Evolutionary conservation across 352 stramenopile genomes (phyloP).

Genomic region (Thalassiosira mediterranea): DNA sequence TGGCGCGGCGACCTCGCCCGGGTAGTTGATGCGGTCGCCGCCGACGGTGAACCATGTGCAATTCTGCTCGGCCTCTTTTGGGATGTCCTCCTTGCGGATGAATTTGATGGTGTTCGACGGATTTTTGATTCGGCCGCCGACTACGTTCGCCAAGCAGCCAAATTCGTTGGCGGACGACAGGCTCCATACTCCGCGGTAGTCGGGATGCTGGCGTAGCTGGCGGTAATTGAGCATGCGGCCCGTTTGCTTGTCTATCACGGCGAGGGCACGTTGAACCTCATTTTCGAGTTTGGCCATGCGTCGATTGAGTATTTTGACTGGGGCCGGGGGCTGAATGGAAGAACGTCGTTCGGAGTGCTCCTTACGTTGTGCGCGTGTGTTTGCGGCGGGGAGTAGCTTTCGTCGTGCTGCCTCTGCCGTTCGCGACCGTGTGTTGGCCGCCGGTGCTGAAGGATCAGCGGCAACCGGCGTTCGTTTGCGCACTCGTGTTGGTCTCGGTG

Average conservation of each 20-base stretch:
- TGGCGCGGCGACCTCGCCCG: constrained; percentile 10
- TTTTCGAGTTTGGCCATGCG: constrained; percentile 1
- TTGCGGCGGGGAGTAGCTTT: neutral
- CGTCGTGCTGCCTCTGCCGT: neutral
- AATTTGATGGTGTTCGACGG: constrained; percentile 57
- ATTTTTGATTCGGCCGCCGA: constrained; percentile 17
- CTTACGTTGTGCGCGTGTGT: neutral
- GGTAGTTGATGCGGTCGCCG: constrained; percentile 22
- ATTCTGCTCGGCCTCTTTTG: constrained; percentile 13
- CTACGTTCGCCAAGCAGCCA: constrained; percentile 33
- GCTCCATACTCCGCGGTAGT: constrained; percentile 26
- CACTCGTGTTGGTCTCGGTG: neutral
- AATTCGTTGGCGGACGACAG: constrained; percentile 46
- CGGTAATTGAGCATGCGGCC: constrained; percentile 45
- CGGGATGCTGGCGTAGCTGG: constrained; percentile 14
- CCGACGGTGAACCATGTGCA: constrained; percentile 1
- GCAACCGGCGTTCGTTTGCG: neutral
- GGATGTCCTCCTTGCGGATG: constrained; percentile 36
- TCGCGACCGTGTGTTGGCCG: neutral
- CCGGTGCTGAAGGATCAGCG: neutral
- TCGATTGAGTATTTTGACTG: neutral
- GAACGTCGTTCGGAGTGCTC: neutral
- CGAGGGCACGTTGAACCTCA: constrained; percentile 31
- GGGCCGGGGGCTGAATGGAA: neutral
- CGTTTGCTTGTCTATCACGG: constrained; percentile 32